Base-by-base conservation (phyloP, 106 monocot species). In the Dendrobium chrysotoxum region DNA sequence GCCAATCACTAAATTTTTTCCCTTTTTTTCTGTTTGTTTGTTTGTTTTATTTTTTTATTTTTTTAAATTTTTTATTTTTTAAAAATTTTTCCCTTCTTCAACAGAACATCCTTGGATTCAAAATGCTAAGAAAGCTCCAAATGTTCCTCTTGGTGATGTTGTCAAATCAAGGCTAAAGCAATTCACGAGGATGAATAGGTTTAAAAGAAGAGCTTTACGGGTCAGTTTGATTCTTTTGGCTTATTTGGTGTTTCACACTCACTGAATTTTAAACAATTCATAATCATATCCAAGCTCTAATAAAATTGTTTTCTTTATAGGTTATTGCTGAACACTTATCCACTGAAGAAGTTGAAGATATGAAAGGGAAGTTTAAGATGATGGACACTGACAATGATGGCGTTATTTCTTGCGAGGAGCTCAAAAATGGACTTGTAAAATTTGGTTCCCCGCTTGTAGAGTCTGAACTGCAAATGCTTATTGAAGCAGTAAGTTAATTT, bases 81-180 rank as follows among this genome's bases (percentile, higher is more conserved):
- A n/a, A n/a, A n/a, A n/a, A n/a, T 23, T n/a, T 75, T 45, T 75
- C 0, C 20, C 44, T 76, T 46, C 13, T 45, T 76, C 70, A 4
- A 61, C 83, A 98, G 98, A 98, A 73, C 98, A 98, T 88, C 78
- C 89, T 38, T 98, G 98, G 98, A 91, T 98, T 77, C 95, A 92
- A 86, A 98, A 98, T 95, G 94, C 95, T 38, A 98, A 95, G 82
- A 98, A 95, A 79, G 98, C 98, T 81, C 89, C 98, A 40, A 92
- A 95, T 88, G 89, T 95, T 79, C 95, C 95, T 80, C 94, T 98
- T 85, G 98, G 98, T 76, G 98, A 95, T 89, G 92, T 93, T 77
- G 98, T 98, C 53, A 95, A 98, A 82, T 95, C 95, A 80, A 89
- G 98, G 76, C 92, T 98, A 58, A 98, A 98, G 78, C 98, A 98